Base-by-base conservation (phyloP, 2,329 filamentous ascomycete genomes). In the Colletotrichum echinochloae region DNA sequence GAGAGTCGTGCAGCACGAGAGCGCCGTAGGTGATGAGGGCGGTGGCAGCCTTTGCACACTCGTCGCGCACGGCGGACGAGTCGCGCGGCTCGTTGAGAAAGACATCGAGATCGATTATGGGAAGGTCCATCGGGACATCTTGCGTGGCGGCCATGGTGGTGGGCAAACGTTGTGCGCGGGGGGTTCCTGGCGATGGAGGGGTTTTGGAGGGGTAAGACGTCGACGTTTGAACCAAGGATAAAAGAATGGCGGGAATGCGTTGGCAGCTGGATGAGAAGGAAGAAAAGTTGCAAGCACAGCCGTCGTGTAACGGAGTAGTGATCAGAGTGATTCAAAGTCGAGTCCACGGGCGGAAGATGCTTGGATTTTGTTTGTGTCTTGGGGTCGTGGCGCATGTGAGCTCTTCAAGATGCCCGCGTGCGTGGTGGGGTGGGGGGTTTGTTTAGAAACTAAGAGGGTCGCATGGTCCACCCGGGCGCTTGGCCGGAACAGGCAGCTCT, bases 1-100 rank as follows among this genome's bases (percentile, higher is more conserved):
- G 87, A 61, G 85, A 86, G 80, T 90, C 88, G 80, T 88, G 88
- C 55, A 90, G 83, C 30, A 90, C 81, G 26, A 90, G 83, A 11
- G 88, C 88, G 69, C 88, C 88, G 78, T 88, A 89, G 20, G 85
- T 85, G 77, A 90, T 87, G 66, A 90, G 85, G 39, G 87, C 88
- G 20, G 83, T 77, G 55, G 88, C 87, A 4, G 87, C 88, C 73
- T 83, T 84, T 55, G 75, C 77, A 77, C 88, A 89, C 76, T 90
- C 88, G 48, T 81, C 82, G 26, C 80, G 81, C 23, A 85, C 85
- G 5, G 77, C 81, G 48, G 83, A 73, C 1, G 84, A 85, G 74
- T 81, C 78, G 49, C 77, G 78, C 0, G 83, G 77, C 28, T 83
- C 77, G 72, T 79, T 75, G 60, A 87, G 86, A 76, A 88, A 90